Base-by-base conservation (phyloP, 495 filamentous ascomycete genomes). In the Hypoxylon crocopeplum region DNA sequence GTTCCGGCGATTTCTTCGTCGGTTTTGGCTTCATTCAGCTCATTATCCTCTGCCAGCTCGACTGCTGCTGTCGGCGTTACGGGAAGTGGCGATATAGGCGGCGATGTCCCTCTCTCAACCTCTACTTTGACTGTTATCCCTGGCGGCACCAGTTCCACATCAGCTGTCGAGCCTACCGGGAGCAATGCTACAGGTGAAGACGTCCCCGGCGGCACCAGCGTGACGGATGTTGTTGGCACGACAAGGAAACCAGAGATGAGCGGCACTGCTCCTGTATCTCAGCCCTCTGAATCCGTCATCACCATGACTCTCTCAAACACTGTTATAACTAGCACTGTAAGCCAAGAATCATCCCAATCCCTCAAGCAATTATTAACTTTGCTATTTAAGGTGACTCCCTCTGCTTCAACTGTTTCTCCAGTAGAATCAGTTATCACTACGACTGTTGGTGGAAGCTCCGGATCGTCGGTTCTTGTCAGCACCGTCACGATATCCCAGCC, bases 1-100 rank as follows among this genome's bases (percentile, higher is more conserved):
- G 66, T 34, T 1, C 36, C 62, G 8, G 39, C 54, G 1, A 60
- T 69, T 13, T 69, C 66, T 30, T 69, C 66, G 20, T 69, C 66
- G 1, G 52, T 67, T 3, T 29, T 69, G 13, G 50, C 41, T 16
- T 66, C 62, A 13, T 62, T 56, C 13, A 60, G 48, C 38, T 40
- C 40, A 24, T n/a, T n/a, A n/a, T n/a, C n/a, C n/a, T n/a, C n/a
- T n/a, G 25, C 62, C 29, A 30, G 37, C 17, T 20, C 24, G 15
- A 39, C 42, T 7, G 16, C 12, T 3, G 47, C 34, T 32, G 48
- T 22, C 3, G 46, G 55, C 13, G 32, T n/a, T 13, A 53, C 24
- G 8, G 34, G 7, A 15, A 12, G 36, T 16, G 34, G 37, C 5
- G 13, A n/a, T n/a, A 30, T 15, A 3, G 20, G 46, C 1, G 47